phyloP scores from a whole-genome alignment of 768 basidiomycete genomes.

The Mrakia frigida region DNA sequence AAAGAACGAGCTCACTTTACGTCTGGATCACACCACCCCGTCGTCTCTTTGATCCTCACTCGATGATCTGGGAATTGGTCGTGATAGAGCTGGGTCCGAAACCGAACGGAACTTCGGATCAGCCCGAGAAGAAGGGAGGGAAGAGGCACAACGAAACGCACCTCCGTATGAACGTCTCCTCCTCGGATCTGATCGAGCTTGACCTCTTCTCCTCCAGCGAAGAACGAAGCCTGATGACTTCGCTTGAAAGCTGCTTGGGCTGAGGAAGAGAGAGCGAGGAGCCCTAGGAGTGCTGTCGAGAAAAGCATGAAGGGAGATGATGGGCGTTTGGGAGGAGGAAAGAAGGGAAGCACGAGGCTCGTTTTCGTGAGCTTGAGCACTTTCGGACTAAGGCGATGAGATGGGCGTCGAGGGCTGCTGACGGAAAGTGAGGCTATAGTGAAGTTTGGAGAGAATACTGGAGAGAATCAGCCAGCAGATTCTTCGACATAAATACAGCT shows the following conservation, averaged over 20 bases:
- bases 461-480: no score
- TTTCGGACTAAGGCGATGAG: background rate
- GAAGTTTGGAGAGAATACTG: no score
- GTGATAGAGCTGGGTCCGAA: conserved; percentile 15
- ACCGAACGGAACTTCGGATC: no score
- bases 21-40: conserved; percentile 25
- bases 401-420: background rate
- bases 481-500: no score
- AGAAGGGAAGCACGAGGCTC: conserved; percentile 2
- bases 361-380: background rate
- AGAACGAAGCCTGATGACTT: background rate
- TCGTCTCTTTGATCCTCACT: conserved; percentile 30
- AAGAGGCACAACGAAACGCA: background rate
- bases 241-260: conserved; percentile 13
- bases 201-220: background rate
- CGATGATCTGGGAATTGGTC: conserved; percentile 11
- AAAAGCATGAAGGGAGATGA: background rate
- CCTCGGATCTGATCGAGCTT: background rate
- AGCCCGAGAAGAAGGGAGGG: background rate
- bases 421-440: no score
- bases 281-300: background rate
- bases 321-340: background rate
- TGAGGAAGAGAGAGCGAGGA: background rate
- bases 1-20: conserved; percentile 7
- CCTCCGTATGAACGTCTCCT: conserved; percentile 12